Percentiles rank a stretch among this genome's conserved stretches.
Evolutionary conservation across 1,284 basidiomycete species (phyloP).

Genomic region (Rhodotorula sp.): DNA sequence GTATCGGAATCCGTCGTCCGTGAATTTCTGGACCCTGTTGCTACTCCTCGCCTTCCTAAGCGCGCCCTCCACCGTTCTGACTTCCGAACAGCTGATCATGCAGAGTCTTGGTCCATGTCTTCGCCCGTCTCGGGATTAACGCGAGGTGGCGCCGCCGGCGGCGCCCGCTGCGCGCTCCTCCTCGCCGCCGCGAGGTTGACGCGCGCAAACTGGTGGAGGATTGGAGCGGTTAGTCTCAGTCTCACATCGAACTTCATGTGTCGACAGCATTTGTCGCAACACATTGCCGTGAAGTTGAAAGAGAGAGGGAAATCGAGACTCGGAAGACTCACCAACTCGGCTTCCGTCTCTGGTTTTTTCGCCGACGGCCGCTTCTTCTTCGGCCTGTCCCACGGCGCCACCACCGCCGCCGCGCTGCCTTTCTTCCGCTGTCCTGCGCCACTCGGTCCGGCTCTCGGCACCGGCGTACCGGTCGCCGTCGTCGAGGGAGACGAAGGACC

Average conservation of each 20-base stretch:
- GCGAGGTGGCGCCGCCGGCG: background rate
- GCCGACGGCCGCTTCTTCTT: conserved; percentile 9
- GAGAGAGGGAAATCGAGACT: no score
- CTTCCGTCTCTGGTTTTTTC: conserved; percentile 14
- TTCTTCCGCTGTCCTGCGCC: background rate
- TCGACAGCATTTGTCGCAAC: no score
- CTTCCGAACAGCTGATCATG: background rate
- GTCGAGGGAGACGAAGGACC: background rate
- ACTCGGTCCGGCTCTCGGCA: background rate
- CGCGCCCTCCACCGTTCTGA: no score
- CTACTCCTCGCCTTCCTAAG: no score
- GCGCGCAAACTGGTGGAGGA: background rate
- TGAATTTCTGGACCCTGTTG: no score
- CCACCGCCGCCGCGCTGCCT: no score
- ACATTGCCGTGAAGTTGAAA: no score
- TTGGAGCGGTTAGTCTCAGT: background rate
- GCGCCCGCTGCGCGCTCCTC: background rate
- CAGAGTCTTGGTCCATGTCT: background rate
- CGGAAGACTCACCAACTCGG: conserved; percentile 9
- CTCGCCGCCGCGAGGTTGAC: background rate
- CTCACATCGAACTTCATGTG: no score
- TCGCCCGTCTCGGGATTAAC: background rate
- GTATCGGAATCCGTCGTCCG: no score
- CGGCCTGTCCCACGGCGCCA: conserved; percentile 19
- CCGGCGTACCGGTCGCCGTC: background rate